Base-by-base conservation (phyloP, 805 yeast species). In the Myxozyma geophila region DNA sequence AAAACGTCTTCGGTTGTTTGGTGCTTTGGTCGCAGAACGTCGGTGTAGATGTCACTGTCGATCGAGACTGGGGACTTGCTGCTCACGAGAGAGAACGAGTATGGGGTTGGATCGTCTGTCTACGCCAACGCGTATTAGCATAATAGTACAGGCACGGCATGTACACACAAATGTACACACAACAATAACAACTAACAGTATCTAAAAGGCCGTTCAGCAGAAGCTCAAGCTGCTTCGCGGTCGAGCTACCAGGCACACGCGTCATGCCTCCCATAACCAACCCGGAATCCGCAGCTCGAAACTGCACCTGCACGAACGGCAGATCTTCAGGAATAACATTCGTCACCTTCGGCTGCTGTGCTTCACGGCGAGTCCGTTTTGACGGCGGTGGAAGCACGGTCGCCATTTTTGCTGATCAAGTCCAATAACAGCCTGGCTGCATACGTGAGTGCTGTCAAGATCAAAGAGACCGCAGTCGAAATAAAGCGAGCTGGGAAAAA, bases 281-380 rank as follows among this genome's bases (percentile, higher is more conserved):
- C 56, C 97, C 98, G 7, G 97, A 86, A 72, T 92, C 98, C 10
- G 96, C 85, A 1, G 98, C 97, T 75, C 91, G 93, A 75, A 93
- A 92, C 74, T 87, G 88, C 62, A 93, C 85, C 58, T 92, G 82
- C 33, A 93, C 97, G 79, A 91, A 86, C 28, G 98, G 97, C 23
- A 92, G 77, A 72, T 90, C 93, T 0, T 74, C 79, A 1, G 98
- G 97, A 17, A 88, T 78, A 10, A 89, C 75, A 57, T 85, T 87
- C 35, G 89, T 87, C 57, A 89, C 93, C 60, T 87, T 85, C 8
- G 90, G 89, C 74, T 84, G 81, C 74, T 92, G 98, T 4, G 96
- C 96, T 67, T 82, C 89, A 74, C 86, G 85, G 76, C 83, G 89
- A 74, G 90, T 96, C 73, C 86, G 90, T 76, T 95, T 93, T 0